Percentiles rank a stretch among this genome's conserved stretches.
phyloP scores from a whole-genome alignment of 1,284 basidiomycete genomes.

The Mycena citricolor region DNA sequence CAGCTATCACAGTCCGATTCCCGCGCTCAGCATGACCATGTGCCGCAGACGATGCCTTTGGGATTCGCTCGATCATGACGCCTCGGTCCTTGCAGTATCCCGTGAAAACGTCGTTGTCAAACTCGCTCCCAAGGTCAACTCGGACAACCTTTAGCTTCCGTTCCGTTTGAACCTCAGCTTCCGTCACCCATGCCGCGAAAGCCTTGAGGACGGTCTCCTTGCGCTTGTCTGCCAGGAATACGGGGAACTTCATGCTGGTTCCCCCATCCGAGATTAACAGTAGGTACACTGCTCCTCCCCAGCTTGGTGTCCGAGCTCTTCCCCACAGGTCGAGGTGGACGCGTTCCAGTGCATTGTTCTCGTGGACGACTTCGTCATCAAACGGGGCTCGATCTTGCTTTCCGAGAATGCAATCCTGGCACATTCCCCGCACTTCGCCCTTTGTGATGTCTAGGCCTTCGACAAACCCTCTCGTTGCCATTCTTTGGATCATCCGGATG shows the following conservation, averaged over 20 bases:
- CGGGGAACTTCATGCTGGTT: not conserved
- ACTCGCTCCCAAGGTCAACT: constrained; percentile 4
- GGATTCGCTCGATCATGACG: constrained; percentile 14
- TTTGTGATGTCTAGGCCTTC: constrained; percentile 12
- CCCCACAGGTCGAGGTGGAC: no score
- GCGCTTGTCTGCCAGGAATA: not conserved
- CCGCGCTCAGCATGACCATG: constrained; percentile 16
- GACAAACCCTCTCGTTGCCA: constrained; percentile 9
- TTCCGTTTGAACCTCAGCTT: constrained; percentile 1
- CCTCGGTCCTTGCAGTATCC: constrained; percentile 9
- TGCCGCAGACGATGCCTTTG: constrained; percentile 18
- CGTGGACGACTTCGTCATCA: no score
- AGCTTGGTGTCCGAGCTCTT: constrained; percentile 1
- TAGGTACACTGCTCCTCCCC: not conserved
- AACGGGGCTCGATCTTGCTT: no score
- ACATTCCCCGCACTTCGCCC: constrained; percentile 4
- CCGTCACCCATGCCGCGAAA: not conserved
- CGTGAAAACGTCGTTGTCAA: constrained; percentile 11
- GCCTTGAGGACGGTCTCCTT: not conserved
- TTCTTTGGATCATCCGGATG: constrained; percentile 3
- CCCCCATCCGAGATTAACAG: not conserved
- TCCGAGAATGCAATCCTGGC: constrained; percentile 12
- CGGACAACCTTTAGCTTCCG: no score
- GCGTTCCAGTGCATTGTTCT: no score
- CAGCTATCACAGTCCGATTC: constrained; percentile 11